These are phyloP conservation scores for Ceratocystis alfenasii DNA, from an alignment of 2,329 filamentous ascomycete genomes.

Conservation along the genomic window DNA sequence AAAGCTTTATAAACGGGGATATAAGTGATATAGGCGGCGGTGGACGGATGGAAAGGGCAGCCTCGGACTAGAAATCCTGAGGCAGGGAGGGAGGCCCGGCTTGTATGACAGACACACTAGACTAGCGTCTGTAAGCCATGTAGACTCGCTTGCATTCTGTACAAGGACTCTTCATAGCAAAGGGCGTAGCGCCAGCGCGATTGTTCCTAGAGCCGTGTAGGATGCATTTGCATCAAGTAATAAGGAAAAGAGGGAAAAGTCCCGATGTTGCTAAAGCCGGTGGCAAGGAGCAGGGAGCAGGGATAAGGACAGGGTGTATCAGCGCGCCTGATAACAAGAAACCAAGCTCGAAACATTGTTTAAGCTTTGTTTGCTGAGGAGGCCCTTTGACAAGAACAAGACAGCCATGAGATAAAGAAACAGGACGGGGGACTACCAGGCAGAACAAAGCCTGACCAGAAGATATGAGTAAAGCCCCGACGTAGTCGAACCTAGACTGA, in stretches of 20 bases:
- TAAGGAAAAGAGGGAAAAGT: background rate
- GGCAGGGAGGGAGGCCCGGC: background rate
- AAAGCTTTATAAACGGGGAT: background rate
- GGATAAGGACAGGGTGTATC: background rate
- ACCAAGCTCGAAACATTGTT: background rate
- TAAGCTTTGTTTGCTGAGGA: background rate
- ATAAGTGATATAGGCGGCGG: background rate
- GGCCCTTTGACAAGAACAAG: background rate
- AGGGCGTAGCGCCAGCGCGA: background rate
- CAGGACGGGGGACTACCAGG: background rate
- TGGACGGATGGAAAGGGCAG: background rate
- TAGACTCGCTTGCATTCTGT: background rate
- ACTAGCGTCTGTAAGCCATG: too few relatives aligned
- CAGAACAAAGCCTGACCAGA: background rate
- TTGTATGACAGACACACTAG: too few relatives aligned
- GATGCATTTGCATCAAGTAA: slow-evolving; percentile 8
- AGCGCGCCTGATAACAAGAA: background rate
- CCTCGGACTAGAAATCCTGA: background rate
- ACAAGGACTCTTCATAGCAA: background rate
- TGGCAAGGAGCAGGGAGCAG: too few relatives aligned
- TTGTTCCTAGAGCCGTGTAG: background rate
- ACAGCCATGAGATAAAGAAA: background rate
- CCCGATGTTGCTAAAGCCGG: too few relatives aligned
- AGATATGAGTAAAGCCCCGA: background rate
- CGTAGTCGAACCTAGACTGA: background rate